phyloP scores from a whole-genome alignment of 2,329 filamentous ascomycete genomes.

The Cadophora luteo-olivacea region DNA sequence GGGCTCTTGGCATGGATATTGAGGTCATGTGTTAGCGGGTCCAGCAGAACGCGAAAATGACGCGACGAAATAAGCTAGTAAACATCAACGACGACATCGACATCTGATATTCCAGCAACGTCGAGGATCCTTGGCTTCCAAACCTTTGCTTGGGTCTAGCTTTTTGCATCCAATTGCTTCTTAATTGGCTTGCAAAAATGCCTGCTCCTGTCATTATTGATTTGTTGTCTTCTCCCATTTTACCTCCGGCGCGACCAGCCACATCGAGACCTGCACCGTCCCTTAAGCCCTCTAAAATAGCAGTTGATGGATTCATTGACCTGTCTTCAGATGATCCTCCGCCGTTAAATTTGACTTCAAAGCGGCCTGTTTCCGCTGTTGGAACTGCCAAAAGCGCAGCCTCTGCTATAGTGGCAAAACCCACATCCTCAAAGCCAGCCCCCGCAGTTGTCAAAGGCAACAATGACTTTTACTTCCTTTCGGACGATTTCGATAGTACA shows the following conservation, averaged over 20 bases:
- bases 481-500: slow-evolving; percentile 32
- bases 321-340: slow-evolving; percentile 14
- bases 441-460: background rate
- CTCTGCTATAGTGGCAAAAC: background rate
- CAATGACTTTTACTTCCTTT: slow-evolving; percentile 23
- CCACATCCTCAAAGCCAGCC: background rate
- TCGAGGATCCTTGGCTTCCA: background rate
- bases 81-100: background rate
- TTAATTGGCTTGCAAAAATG: slow-evolving; percentile 9
- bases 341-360: background rate
- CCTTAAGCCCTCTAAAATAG: background rate
- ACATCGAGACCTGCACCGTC: slow-evolving; percentile 3
- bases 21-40: slow-evolving; percentile 13
- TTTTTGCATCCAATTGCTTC: background rate
- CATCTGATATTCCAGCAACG: background rate
- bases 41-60: background rate
- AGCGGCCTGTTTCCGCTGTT: background rate
- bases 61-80: slow-evolving; percentile 8
- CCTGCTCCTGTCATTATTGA: slow-evolving; percentile 13
- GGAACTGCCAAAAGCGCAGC: background rate
- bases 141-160: background rate
- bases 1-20: background rate
- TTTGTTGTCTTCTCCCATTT: slow-evolving; percentile 12
- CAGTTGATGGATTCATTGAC: background rate
- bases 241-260: background rate